Base-by-base conservation (phyloP, 2,329 filamentous ascomycete genomes). In the Coccinonectria pachysandricola region DNA sequence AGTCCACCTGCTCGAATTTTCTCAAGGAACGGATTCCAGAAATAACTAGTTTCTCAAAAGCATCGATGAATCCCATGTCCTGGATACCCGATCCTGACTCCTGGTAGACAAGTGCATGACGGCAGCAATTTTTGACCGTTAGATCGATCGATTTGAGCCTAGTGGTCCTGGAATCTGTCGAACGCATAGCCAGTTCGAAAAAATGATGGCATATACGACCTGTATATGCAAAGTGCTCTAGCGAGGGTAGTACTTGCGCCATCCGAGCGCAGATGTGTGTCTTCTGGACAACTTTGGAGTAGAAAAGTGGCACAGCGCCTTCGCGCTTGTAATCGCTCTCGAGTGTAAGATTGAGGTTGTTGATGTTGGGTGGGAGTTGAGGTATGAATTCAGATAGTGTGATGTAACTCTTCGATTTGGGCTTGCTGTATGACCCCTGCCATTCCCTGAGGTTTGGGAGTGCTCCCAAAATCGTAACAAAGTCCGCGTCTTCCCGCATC, bases 101-200 rank as follows among this genome's bases (percentile, higher is more conserved):
- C 35, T 74, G 66, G 59, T 63, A 75, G 36, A 57, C 56, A 23
- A 56, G 51, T 32, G 62, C 49, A 21, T 64, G 57, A 4, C 77
- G 69, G 42, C 80, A 86, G 48, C 77, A 79, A 35, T 82, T 82
- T 55, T 82, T 82, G 29, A 85, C 75, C 0, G 77, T 76, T 22
- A 85, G 53, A 41, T 85, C 79, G 12, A 85, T 63, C 2, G 73
- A 76, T 51, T 72, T 73, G 22, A 85, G 64, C 10, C 57, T 57
- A 6, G 64, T 61, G 10, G 60, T 54, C 21, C 64, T 52, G 20
- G 64, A 52, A 35, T 69, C 61, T 16, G 64, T 62, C 15, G 60
- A 54, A 22, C 56, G 55, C n/a, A 65, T 59, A 5, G 72, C 65
- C 17, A 64, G 51, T 23, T 74, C 68, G 43, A 85, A 85, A 34